Percentiles rank a stretch among this genome's conserved stretches.
phyloP scores from a whole-genome alignment of 1,284 basidiomycete genomes.

The Ganoderma lucidum region DNA sequence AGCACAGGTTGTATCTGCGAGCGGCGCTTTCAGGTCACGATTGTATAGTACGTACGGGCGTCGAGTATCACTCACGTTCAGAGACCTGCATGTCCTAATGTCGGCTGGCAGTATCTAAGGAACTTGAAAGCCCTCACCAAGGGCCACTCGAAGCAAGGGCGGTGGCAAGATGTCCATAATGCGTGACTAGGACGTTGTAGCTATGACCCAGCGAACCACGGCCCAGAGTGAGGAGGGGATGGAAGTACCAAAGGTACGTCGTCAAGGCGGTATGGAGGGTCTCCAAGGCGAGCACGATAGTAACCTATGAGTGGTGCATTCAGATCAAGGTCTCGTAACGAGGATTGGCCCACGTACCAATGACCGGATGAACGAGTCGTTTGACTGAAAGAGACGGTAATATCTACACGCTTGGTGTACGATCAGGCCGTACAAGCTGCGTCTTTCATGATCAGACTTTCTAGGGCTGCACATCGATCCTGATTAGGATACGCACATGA shows the following conservation, averaged over 20 bases:
- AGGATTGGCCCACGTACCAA: slow-evolving; percentile 3
- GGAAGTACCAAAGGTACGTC: slow-evolving; percentile 17
- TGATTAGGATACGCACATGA: slow-evolving; percentile 7
- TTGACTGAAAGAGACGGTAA: slow-evolving; percentile 8
- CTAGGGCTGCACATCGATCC: too few relatives aligned
- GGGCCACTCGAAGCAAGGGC: neutral
- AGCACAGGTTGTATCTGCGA: slow-evolving; percentile 14
- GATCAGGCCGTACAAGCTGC: slow-evolving; percentile 18
- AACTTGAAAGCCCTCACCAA: neutral
- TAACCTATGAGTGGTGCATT: neutral
- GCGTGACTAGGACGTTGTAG: slow-evolving; percentile 11
- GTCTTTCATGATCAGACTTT: neutral
- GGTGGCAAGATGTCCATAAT: neutral
- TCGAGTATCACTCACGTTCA: slow-evolving; percentile 10
- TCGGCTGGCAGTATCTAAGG: neutral
- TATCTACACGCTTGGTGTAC: slow-evolving; percentile 20
- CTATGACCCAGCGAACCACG: neutral
- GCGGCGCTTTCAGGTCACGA: neutral
- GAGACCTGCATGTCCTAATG: neutral
- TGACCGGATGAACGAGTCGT: slow-evolving; percentile 13
- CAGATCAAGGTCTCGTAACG: neutral
- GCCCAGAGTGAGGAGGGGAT: neutral
- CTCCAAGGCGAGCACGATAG: slow-evolving; percentile 12
- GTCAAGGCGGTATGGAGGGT: slow-evolving; percentile 14
- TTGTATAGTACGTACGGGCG: neutral